Evolutionary conservation across 2,329 filamentous ascomycete species (phyloP), one percentile per base, ranked within the genome.

Genomic region (Xylaria sp.): DNA sequence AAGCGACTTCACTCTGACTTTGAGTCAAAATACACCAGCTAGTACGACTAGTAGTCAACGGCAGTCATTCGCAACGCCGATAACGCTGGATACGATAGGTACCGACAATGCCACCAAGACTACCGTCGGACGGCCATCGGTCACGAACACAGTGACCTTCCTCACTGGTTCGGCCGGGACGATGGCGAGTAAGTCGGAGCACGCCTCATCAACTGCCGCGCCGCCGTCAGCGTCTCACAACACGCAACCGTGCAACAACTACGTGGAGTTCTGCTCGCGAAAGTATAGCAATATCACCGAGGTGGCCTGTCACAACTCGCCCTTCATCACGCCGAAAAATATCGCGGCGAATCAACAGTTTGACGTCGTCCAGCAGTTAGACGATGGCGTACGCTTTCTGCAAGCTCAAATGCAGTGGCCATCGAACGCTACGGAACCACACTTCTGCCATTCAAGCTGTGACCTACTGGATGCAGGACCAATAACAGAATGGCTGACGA

Each of bases 381-480:
- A 94, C 70, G 91, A 95, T 69, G 91, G 91, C 35, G 76, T 89
- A 44, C 83, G 85, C 23, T 81, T 87, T 65, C 71, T 87, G 37
- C 84, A 87, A 69, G 84, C 75, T 2, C 84, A 87, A 71, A 86
- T 87, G 56, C 84, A 86, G 61, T 86, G 78, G 73, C 79, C 81
- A 0, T 66, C 65, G 19, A 79, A 82, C 65, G 76, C 72, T 44
- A 77, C 76, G 1, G 75, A 72, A 30, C 83, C 83, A 51, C 89
- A 91, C 74, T 91, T 94, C 68, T 97, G 92, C 74, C 92, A 97
- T 73, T 90, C 89, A 1, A 86, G 83, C 51, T 97, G 92, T 75
- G 83, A 91, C 65, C 77, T 96, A 2, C 82, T 96, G 37, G 87
- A 96, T 66, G 90, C 83, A 1, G 92, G 93, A 0, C 86, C 89